Base-by-base conservation (phyloP, 1,139 yeast genomes). In the Citeromyces hawaiiensis region DNA sequence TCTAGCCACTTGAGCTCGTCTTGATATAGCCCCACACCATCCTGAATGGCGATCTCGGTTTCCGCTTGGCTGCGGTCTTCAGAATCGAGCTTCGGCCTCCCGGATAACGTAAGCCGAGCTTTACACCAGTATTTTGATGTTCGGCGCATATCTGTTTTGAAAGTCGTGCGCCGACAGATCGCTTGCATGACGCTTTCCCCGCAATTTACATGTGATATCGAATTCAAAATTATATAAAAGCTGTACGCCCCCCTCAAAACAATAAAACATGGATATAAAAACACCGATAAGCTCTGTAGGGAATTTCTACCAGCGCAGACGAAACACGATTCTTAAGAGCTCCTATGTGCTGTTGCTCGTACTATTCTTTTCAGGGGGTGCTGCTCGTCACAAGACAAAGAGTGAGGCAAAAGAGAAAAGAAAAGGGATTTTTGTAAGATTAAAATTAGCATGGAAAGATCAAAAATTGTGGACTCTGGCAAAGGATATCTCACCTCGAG, bases 21-120 rank as follows among this genome's bases (percentile, higher is more conserved):
- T 49, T 77, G 85, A 52, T 82, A 83, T 4, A 83, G 53, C 0
- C 93, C 93, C 2, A 81, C 68, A 38, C 66, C 60, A 45, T 76
- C 76, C 38, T 68, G 68, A 3, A 78, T 69, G 14, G 66, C 59
- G 5, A 70, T 43, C 39, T 61, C 66, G 44, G 61, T 60, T 44
- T 72, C 80, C 30, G 43, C 39, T 2, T 60, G 4, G 11, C 17
- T 30, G 4, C 17, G 15, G 10, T 30, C 34, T 10, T 13, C 15
- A n/a, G 34, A 30, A 1, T 46, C 45, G 7, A 70, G 53, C 3
- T 66, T 54, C 3, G 79, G 79, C 38, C 78, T 54, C 36, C 64
- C 67, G 43, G 76, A 67, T 2, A 52, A 40, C 0, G 59, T 47
- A 36, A 70, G 57, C 16, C 52, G 50, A 2, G 63, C 61, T 3